Conservation (phyloP, 192 early-diverging fungal genomes). For the Coemansia sp. region DNA sequence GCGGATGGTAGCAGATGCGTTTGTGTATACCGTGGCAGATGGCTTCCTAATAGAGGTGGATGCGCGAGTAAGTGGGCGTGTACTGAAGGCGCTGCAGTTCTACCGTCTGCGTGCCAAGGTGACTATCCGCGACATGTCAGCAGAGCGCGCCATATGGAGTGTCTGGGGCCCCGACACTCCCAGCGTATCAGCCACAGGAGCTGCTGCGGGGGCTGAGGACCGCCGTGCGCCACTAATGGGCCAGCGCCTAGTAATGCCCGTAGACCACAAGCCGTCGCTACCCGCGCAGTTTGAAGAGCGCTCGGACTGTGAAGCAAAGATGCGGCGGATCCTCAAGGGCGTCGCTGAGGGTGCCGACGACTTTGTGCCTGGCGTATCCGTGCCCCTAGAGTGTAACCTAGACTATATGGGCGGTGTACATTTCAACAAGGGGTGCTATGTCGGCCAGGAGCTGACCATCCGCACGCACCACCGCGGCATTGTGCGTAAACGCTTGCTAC, state of each 20-base stretch:
- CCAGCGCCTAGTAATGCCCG: slow-evolving; percentile 56
- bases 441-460: slow-evolving; percentile 98
- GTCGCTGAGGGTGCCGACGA: slow-evolving; percentile 90
- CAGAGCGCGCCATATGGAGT: slow-evolving; percentile 67
- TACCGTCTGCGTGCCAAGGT: slow-evolving; percentile 82
- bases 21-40: slow-evolving; percentile 71
- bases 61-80: slow-evolving; percentile 48
- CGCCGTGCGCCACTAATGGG: slow-evolving; percentile 63
- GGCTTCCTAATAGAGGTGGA: slow-evolving; percentile 80
- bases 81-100: slow-evolving; percentile 71
- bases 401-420: slow-evolving; percentile 95
- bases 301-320: slow-evolving; percentile 62
- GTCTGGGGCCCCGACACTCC: slow-evolving; percentile 71
- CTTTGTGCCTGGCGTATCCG: slow-evolving; percentile 64
- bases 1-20: slow-evolving; percentile 84
- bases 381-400: slow-evolving; percentile 91
- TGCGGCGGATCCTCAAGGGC: slow-evolving; percentile 81
- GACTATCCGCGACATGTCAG: slow-evolving; percentile 65
- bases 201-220: slow-evolving; percentile 54
- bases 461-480: slow-evolving; percentile 94
- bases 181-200: slow-evolving; percentile 18
- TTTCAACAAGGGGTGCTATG: slow-evolving; percentile 97
- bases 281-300: slow-evolving; percentile 60
- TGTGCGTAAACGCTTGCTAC: slow-evolving; percentile 88
- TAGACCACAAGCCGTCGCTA: slow-evolving; percentile 25